These are phyloP conservation scores for Neurospora pannonica DNA, from an alignment of 495 filamentous ascomycete species.

Conservation along the genomic window DNA sequence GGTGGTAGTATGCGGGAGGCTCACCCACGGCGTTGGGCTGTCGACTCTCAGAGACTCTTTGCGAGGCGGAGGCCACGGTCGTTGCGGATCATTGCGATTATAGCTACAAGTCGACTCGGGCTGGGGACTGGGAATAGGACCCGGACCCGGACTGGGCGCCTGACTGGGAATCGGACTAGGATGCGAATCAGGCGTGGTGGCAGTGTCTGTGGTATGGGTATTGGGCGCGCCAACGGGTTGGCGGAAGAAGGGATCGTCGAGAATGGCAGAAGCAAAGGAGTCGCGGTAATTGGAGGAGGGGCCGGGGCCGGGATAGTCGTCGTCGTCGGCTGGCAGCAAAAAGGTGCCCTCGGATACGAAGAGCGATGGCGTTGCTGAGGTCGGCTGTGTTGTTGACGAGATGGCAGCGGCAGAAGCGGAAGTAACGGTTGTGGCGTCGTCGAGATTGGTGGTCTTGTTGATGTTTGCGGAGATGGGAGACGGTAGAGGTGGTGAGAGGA, in stretches of 20 bases:
- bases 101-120: slow-evolving; percentile 5
- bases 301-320: slow-evolving; percentile 16
- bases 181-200: slow-evolving; percentile 5
- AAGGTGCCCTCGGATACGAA: slow-evolving; percentile 17
- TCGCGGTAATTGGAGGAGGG: slow-evolving; percentile 22
- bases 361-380: slow-evolving; percentile 2
- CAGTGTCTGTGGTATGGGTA: slow-evolving; percentile 1
- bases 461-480: background rate
- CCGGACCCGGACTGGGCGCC: background rate
- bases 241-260: slow-evolving; percentile 40
- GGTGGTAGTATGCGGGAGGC: slow-evolving; percentile 2
- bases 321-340: slow-evolving; percentile 19
- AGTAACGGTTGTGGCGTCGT: slow-evolving; percentile 3
- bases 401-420: background rate
- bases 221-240: slow-evolving; percentile 12
- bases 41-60: slow-evolving; percentile 30
- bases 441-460: background rate
- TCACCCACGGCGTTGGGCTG: slow-evolving; percentile 28
- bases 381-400: slow-evolving; percentile 6
- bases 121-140: background rate
- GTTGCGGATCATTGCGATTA: slow-evolving; percentile 26
- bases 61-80: slow-evolving; percentile 28
- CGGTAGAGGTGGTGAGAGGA: background rate
- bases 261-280: slow-evolving; percentile 30
- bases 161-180: background rate